Percentiles rank a stretch among this genome's conserved stretches.
Conservation (phyloP, 352 stramenopile species). For the Globisporangium paddicum region DNA sequence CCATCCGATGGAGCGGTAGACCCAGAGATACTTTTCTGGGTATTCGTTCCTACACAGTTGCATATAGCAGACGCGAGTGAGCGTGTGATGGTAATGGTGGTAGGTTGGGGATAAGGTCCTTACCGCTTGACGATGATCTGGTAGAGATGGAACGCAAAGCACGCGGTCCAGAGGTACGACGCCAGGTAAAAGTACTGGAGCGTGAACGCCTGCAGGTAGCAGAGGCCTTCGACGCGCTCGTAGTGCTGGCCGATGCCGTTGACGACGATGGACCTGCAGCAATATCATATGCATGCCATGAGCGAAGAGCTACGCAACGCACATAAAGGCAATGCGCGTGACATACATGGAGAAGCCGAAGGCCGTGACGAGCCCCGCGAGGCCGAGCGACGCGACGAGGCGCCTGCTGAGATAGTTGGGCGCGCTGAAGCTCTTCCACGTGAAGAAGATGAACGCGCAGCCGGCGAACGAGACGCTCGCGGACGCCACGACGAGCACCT, state of each 20-base stretch:
- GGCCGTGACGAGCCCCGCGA: conserved; percentile 53
- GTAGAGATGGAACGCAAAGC: conserved; percentile 85
- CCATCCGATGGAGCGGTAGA: conserved; percentile 66
- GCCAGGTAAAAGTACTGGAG: conserved; percentile 82
- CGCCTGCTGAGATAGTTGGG: conserved; percentile 68
- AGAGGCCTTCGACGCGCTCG: conserved; percentile 37
- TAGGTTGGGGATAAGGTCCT: not conserved
- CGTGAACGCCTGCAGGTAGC: conserved; percentile 61
- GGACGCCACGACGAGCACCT: conserved; percentile 46
- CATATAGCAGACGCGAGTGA: not conserved
- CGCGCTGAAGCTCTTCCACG: conserved; percentile 57
- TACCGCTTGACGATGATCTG: conserved; percentile 78
- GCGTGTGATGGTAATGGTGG: not conserved
- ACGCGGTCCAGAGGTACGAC: conserved; percentile 80
- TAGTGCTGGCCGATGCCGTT: conserved; percentile 44
- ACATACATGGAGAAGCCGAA: conserved; percentile 59
- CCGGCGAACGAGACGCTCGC: conserved; percentile 60
- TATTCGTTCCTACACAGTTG: conserved; percentile 51
- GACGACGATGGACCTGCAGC: conserved; percentile 49
- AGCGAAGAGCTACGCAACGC: not conserved
- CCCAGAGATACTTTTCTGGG: conserved; percentile 52
- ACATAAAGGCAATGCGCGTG: not conserved
- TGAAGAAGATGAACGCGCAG: conserved; percentile 64
- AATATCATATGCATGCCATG: not conserved
- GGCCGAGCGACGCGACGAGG: conserved; percentile 64